Evolutionary conservation across 192 early-diverging fungal species (phyloP).

Genomic region (Umbelopsis sp.): DNA sequence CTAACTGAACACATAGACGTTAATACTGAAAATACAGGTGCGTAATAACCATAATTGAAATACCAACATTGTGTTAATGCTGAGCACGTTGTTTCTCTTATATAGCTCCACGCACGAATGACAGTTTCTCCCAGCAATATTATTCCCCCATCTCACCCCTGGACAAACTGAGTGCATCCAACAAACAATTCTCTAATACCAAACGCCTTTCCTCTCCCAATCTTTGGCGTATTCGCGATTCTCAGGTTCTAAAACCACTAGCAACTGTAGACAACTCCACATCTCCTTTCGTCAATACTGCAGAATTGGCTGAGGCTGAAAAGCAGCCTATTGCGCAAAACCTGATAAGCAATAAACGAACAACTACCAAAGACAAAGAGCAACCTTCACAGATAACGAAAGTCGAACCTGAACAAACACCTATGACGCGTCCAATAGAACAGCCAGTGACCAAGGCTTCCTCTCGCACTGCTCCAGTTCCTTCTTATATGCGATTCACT

Average conservation of each 20-base stretch:
- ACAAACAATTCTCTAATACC: neutral
- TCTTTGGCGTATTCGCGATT: constrained; percentile 13
- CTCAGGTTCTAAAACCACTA: neutral
- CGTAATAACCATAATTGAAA: neutral
- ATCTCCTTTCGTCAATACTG: neutral
- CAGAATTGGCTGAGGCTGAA: neutral
- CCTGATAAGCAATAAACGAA: neutral
- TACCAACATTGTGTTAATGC: neutral
- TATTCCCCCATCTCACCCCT: constrained; percentile 1
- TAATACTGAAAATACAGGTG: constrained; percentile 9
- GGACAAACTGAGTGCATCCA: constrained; percentile 1
- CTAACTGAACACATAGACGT: neutral
- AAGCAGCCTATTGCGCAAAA: neutral
- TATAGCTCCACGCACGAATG: neutral
- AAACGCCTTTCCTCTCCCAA: constrained; percentile 13
- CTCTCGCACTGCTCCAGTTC: neutral
- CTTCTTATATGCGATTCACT: constrained; percentile 7
- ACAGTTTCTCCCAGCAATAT: neutral
- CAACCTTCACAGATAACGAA: neutral
- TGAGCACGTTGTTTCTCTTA: neutral
- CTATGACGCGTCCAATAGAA: neutral
- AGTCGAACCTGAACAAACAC: neutral
- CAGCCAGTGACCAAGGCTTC: neutral
- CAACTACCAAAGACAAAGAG: neutral
- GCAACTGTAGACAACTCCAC: neutral